phyloP scores from a whole-genome alignment of 768 basidiomycete species.

The Agaricus sinodeliciosus region DNA sequence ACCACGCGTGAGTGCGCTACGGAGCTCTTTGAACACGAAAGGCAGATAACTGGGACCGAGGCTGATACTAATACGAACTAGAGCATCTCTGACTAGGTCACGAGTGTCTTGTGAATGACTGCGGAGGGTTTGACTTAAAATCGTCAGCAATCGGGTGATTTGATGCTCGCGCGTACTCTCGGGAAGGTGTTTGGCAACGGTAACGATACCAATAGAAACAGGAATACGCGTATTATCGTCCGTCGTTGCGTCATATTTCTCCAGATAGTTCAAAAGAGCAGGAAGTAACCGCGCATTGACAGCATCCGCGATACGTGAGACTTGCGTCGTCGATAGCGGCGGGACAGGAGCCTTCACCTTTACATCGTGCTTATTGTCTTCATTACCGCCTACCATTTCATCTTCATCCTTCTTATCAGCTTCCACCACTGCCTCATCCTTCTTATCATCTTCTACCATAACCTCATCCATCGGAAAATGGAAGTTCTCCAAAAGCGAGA shows the following conservation, averaged over 20 bases:
- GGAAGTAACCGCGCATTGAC: conserved; percentile 77
- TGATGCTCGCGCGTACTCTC: conserved; percentile 54
- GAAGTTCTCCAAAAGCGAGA: conserved; percentile 84
- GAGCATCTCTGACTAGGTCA: conserved; percentile 76
- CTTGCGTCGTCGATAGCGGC: conserved; percentile 10
- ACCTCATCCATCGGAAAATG: conserved; percentile 78
- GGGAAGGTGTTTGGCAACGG: conserved; percentile 79
- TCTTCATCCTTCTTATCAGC: conserved; percentile 19
- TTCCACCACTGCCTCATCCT: conserved; percentile 39
- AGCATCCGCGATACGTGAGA: conserved; percentile 57
- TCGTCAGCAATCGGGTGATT: conserved; percentile 70
- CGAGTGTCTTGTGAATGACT: conserved; percentile 91
- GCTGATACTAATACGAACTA: conserved; percentile 69
- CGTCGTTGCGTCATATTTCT: conserved; percentile 68
- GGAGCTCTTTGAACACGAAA: conserved; percentile 68
- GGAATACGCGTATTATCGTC: conserved; percentile 88
- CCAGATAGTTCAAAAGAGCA: conserved; percentile 69
- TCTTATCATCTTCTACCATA: conserved; percentile 20
- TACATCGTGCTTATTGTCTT: conserved; percentile 13
- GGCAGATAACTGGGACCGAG: conserved; percentile 74
- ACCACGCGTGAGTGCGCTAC: conserved; percentile 80
- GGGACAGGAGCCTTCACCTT: conserved; percentile 1
- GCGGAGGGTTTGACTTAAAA: conserved; percentile 84
- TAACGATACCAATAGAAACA: conserved; percentile 79
- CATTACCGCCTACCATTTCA: conserved; percentile 20